Base-by-base conservation (phyloP, 352 stramenopile species). In the Phytophthora pinifolia region DNA sequence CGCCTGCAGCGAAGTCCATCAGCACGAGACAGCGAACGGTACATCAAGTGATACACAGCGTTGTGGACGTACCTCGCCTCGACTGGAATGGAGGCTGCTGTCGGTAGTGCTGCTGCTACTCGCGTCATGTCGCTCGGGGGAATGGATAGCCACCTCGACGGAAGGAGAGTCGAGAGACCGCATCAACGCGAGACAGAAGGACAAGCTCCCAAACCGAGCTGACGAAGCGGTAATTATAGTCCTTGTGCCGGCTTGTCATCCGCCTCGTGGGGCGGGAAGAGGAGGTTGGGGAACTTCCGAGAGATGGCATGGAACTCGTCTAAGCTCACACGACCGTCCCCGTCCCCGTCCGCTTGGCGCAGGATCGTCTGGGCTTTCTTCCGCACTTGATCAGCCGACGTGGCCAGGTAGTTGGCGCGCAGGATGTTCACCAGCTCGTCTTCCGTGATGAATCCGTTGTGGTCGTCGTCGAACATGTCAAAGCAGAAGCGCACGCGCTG, bases 381-480 rank as follows among this genome's bases (percentile, higher is more conserved):
- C 18, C 69, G 61, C 9, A 97, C 88, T 56, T 92, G 81, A 22
- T 76, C 78, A 22, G 74, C 67, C 4, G 78, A 75, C 2, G 78
- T 87, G 12, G 62, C 54, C 70, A 98, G 74, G 66, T 97, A 88
- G 46, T 96, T 97, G 3, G 85, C 89, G 47, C 88, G 90, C 50
- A 98, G 72, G 38, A 98, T 96, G 32, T 92, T 87, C 12, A 95
- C 66, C 15, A 98, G 81, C 65, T 98, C 90, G 33, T 91, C 75
- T 46, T 93, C 70, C 0, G 84, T 93, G 60, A 97, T 88, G 54
- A 92, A 97, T 17, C 83, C 83, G 41, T 92, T 96, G 71, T 91
- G 79, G 61, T 98, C 93, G 47, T 97, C 89, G 59, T 98, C 93
- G 48, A 96, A 98, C 45, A 98, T 88, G 18, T 96, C 89, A 60